Percentiles rank a stretch among this genome's conserved stretches.
phyloP scores from a whole-genome alignment of 768 basidiomycete species.

The Flagelloscypha sp. region DNA sequence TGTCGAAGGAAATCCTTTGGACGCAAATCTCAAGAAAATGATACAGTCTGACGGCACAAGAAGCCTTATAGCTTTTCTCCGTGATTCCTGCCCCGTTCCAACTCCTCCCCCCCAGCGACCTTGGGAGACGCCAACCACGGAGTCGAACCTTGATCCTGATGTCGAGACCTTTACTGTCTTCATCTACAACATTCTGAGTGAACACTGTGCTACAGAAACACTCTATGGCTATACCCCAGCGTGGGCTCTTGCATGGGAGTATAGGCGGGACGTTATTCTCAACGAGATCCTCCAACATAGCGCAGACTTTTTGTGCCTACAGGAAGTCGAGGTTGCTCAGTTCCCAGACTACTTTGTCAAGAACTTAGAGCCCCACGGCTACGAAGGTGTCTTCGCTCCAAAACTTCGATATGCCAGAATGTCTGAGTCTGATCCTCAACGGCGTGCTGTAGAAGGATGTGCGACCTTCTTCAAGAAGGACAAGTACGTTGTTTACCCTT shows the following conservation, averaged over 20 bases:
- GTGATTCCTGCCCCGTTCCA: slow-evolving; percentile 85
- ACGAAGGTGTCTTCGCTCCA: slow-evolving; percentile 87
- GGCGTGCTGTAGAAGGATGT: slow-evolving; percentile 88
- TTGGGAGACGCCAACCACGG: slow-evolving; percentile 60
- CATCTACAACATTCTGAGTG: slow-evolving; percentile 92
- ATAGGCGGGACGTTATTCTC: slow-evolving; percentile 82
- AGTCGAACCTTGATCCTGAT: no score
- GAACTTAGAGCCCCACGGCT: slow-evolving; percentile 63
- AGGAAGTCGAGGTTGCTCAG: slow-evolving; percentile 89
- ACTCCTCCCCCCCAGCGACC: slow-evolving; percentile 70
- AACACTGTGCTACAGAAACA: slow-evolving; percentile 78
- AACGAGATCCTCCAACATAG: slow-evolving; percentile 75
- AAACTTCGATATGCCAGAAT: slow-evolving; percentile 92
- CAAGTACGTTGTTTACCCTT: slow-evolving; percentile 48
- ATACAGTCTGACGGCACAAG: slow-evolving; percentile 94
- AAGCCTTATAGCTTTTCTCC: slow-evolving; percentile 81
- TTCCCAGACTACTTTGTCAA: slow-evolving; percentile 88
- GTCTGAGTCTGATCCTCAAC: slow-evolving; percentile 78
- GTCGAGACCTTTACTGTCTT: slow-evolving; percentile 75
- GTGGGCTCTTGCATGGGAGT: slow-evolving; percentile 96
- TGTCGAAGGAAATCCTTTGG: slow-evolving; percentile 94
- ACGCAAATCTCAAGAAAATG: slow-evolving; percentile 63
- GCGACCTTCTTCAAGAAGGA: slow-evolving; percentile 90
- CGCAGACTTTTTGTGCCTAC: slow-evolving; percentile 87
- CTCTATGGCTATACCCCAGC: slow-evolving; percentile 94